These are phyloP conservation scores for Dimocarpus longan DNA, from an alignment of 345 rosid genomes.

Conservation along the genomic window DNA sequence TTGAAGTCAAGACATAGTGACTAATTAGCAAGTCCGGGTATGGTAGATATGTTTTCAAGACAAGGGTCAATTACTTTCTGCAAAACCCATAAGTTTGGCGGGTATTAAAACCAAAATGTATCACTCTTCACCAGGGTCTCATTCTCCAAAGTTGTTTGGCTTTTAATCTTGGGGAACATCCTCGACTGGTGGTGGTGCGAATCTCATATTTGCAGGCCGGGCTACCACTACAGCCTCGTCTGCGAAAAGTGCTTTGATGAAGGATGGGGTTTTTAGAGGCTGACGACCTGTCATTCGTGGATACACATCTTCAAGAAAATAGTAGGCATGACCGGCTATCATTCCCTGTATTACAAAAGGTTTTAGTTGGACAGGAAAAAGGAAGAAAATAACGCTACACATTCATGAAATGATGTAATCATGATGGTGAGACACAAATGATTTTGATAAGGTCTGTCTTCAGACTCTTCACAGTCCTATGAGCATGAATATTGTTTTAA, in stretches of 20 bases:
- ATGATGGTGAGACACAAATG: not conserved
- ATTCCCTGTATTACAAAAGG: conserved; percentile 66
- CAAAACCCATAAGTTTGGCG: not conserved
- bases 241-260: conserved; percentile 78
- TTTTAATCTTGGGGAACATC: conserved; percentile 68
- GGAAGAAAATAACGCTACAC: not conserved
- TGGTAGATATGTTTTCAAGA: not conserved
- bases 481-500: not conserved
- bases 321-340: conserved; percentile 98
- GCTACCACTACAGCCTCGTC: conserved; percentile 86
- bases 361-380: not conserved
- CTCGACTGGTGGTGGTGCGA: conserved; percentile 72
- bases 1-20: not conserved
- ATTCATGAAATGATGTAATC: not conserved
- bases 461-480: not conserved
- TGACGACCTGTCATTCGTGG: conserved; percentile 82
- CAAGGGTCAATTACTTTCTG: not conserved
- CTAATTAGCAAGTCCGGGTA: not conserved
- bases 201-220: conserved; percentile 72
- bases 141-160: not conserved
- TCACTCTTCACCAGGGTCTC: not conserved
- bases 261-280: conserved; percentile 79
- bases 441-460: not conserved
- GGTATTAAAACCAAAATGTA: not conserved
- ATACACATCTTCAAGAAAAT: conserved; percentile 91